phyloP scores from a whole-genome alignment of 75 land plant species.

The Pinus tabuliformis region DNA sequence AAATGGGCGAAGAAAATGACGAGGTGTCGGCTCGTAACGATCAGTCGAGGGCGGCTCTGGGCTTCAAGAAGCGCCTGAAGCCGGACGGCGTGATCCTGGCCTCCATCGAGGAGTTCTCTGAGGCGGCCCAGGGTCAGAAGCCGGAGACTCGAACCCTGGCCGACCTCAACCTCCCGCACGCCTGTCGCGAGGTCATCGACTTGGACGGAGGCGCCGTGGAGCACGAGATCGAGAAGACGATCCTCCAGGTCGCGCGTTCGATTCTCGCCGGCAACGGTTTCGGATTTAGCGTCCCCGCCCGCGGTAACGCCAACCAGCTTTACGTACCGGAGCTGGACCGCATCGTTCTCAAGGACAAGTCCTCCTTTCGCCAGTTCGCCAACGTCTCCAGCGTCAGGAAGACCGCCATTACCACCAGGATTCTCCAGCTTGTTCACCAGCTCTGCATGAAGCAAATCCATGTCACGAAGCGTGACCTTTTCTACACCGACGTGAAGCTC shows the following conservation, averaged over 20 bases:
- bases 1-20: no score
- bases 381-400: constrained; percentile 70
- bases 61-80: constrained; percentile 48
- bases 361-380: constrained; percentile 67
- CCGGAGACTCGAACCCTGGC: constrained; percentile 46
- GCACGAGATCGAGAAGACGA: constrained; percentile 51
- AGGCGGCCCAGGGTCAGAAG: constrained; percentile 11
- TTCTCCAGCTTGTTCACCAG: constrained; percentile 82
- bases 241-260: constrained; percentile 56
- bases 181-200: constrained; percentile 85
- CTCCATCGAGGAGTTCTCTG: constrained; percentile 37
- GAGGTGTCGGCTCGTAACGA: no score
- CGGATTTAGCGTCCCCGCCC: constrained; percentile 73
- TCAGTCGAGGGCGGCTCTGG: no score
- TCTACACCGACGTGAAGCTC: constrained; percentile 97
- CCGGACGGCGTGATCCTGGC: constrained; percentile 62
- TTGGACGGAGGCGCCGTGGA: constrained; percentile 57
- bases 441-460: constrained; percentile 76
- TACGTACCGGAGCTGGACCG: constrained; percentile 94
- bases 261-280: constrained; percentile 81
- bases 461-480: constrained; percentile 95
- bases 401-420: constrained; percentile 76
- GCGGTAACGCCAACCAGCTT: constrained; percentile 76
- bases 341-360: constrained; percentile 81
- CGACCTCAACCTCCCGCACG: constrained; percentile 60